These are phyloP conservation scores for Pythium monospermum DNA, from an alignment of 352 stramenopile genomes.

Conservation along the genomic window DNA sequence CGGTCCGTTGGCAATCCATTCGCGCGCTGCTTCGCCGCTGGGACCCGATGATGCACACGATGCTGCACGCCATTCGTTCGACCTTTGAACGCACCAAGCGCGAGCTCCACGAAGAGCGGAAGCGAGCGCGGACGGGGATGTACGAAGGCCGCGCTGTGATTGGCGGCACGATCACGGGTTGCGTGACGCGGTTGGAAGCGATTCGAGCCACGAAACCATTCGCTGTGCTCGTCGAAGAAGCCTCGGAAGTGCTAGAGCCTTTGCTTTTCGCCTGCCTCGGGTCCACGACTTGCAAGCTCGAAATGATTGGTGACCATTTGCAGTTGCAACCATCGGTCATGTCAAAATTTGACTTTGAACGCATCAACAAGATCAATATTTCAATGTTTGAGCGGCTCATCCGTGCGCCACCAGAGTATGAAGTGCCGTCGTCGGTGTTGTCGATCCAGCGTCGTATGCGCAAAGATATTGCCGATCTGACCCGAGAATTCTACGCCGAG, in stretches of 20 bases:
- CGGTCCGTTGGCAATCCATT: constrained; percentile 50
- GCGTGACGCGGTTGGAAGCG: constrained; percentile 72
- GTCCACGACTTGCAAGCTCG: constrained; percentile 77
- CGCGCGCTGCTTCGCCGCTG: constrained; percentile 26
- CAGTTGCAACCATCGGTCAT: constrained; percentile 83
- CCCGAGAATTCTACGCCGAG: constrained; percentile 70
- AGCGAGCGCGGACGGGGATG: constrained; percentile 56
- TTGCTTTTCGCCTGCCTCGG: constrained; percentile 82
- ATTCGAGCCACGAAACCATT: constrained; percentile 84
- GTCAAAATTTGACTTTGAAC: constrained; percentile 80
- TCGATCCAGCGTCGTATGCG: constrained; percentile 88
- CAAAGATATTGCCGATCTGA: constrained; percentile 84
- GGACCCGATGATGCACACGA: constrained; percentile 16
- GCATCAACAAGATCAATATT: constrained; percentile 84
- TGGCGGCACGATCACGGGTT: constrained; percentile 84
- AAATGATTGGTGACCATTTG: constrained; percentile 89
- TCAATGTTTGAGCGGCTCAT: constrained; percentile 90
- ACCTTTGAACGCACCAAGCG: constrained; percentile 34
- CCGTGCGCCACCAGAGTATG: constrained; percentile 45
- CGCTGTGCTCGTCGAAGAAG: constrained; percentile 83
- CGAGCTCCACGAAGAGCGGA: constrained; percentile 52
- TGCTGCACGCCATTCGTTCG: constrained; percentile 25
- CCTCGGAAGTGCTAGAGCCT: constrained; percentile 84
- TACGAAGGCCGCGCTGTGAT: constrained; percentile 86
- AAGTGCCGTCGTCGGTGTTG: constrained; percentile 71